A percentile compares a stretch with the other conserved stretches of the same genome.
These are phyloP conservation scores for Mycena olivaceomarginata DNA, from an alignment of 768 basidiomycete genomes.

Conservation along the genomic window DNA sequence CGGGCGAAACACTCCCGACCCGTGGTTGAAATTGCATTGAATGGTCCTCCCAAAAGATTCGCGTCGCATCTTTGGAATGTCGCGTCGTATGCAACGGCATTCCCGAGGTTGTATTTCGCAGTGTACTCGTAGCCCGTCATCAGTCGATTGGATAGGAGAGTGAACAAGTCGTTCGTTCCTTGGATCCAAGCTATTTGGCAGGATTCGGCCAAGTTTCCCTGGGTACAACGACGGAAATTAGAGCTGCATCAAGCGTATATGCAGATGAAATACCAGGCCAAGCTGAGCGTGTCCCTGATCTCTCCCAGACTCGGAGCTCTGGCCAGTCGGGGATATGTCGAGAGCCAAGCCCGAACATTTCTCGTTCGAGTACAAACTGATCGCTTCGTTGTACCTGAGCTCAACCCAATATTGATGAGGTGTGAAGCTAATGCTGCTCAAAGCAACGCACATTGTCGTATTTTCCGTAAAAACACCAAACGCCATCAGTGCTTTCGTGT, in stretches of 20 bases:
- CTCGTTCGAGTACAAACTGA: conserved; percentile 27
- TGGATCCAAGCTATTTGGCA: conserved; percentile 28
- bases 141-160: conserved; percentile 28
- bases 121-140: conserved; percentile 27
- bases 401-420: conserved; percentile 21
- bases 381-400: conserved; percentile 29
- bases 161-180: conserved; percentile 29
- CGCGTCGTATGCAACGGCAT: conserved; percentile 28
- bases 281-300: conserved; percentile 28
- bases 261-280: conserved; percentile 29
- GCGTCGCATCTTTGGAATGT: conserved; percentile 29
- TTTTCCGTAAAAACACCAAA: conserved; percentile 31
- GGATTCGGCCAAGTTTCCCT: conserved; percentile 33
- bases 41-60: conserved; percentile 25
- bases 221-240: conserved; percentile 24
- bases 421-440: conserved; percentile 22
- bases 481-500: conserved; percentile 30
- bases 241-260: conserved; percentile 21
- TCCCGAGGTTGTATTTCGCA: conserved; percentile 29
- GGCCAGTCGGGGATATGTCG: conserved; percentile 25
- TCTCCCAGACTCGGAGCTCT: conserved; percentile 29
- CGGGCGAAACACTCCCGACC: conserved; percentile 21
- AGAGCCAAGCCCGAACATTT: conserved; percentile 30
- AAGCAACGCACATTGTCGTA: conserved; percentile 31
- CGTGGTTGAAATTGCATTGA: conserved; percentile 21